phyloP scores from a whole-genome alignment of 148 eudicot species.

The Suaeda aralocaspica region DNA sequence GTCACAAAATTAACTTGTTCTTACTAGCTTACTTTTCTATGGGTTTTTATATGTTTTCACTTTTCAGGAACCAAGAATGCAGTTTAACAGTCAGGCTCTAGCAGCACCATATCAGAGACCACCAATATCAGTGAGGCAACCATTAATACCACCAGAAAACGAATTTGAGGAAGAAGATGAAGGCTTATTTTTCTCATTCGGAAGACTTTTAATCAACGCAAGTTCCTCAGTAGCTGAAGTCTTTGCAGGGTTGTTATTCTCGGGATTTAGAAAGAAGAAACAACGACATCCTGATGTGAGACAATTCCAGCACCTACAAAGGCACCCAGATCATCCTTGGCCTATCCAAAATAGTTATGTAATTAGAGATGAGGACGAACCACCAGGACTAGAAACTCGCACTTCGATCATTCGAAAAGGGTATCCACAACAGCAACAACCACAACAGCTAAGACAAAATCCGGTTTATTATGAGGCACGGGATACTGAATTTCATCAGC shows the following conservation, averaged over 20 bases:
- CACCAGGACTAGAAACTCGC: conserved; percentile 43
- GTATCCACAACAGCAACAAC: conserved; percentile 37
- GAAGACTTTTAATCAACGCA: conserved; percentile 51
- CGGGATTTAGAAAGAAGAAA: conserved; percentile 44
- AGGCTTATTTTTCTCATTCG: conserved; percentile 57
- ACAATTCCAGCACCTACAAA: conserved; percentile 40
- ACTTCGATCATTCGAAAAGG: conserved; percentile 26
- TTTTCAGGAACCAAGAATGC: conserved; percentile 38
- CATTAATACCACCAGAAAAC: conserved; percentile 59
- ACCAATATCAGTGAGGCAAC: conserved; percentile 45
- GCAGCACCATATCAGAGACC: conserved; percentile 51
- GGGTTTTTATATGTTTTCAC: background rate
- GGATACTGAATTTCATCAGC: conserved; percentile 31
- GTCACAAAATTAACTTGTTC: background rate
- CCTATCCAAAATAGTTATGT: conserved; percentile 62
- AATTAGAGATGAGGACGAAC: conserved; percentile 52
- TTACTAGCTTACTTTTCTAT: background rate
- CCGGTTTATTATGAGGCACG: conserved; percentile 35
- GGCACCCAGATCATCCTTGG: conserved; percentile 37
- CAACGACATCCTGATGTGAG: conserved; percentile 28
- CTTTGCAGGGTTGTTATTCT: conserved; percentile 45
- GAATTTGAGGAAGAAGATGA: conserved; percentile 62
- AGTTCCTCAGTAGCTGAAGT: conserved; percentile 48
- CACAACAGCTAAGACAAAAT: conserved; percentile 41
- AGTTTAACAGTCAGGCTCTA: conserved; percentile 29